These are phyloP conservation scores for Tricladium varicosporioides DNA, from an alignment of 2,329 filamentous ascomycete species.

Conservation along the genomic window DNA sequence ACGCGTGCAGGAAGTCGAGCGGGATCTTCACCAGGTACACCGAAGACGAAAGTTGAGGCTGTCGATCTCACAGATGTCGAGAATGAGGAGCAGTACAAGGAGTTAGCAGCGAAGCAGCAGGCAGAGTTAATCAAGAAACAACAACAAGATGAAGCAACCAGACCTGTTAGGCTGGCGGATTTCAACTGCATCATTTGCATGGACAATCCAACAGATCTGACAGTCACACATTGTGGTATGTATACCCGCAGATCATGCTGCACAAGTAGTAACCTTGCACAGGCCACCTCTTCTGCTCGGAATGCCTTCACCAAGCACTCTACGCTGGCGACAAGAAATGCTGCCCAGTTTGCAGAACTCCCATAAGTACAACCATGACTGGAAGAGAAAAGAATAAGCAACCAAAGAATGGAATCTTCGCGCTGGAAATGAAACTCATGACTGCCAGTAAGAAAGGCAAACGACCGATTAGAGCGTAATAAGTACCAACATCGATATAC, in stretches of 20 bases:
- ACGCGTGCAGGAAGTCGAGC: neutral
- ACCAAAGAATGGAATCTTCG: constrained; percentile 49
- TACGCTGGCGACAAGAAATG: constrained; percentile 55
- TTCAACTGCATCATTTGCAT: constrained; percentile 69
- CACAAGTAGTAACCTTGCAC: constrained; percentile 15
- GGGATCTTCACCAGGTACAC: too few species aligned
- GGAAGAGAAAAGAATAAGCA: constrained; percentile 37
- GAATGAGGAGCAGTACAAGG: constrained; percentile 27
- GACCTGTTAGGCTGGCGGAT: constrained; percentile 47
- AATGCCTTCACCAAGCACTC: constrained; percentile 60
- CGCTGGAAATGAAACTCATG: constrained; percentile 62
- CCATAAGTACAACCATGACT: constrained; percentile 49
- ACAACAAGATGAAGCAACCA: constrained; percentile 46
- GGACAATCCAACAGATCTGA: constrained; percentile 57
- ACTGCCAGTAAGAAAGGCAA: constrained; percentile 54
- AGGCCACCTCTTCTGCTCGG: constrained; percentile 65
- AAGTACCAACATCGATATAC: neutral
- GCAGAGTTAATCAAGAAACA: constrained; percentile 36
- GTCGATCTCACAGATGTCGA: constrained; percentile 32
- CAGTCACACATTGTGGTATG: constrained; percentile 66
- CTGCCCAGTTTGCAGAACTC: constrained; percentile 63
- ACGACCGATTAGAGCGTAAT: constrained; percentile 26
- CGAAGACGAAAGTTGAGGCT: constrained; percentile 15
- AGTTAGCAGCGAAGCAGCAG: constrained; percentile 25
- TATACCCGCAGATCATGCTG: constrained; percentile 5